Evolutionary conservation across 2,329 filamentous ascomycete genomes (phyloP).

Genomic region (Davidsoniella eucalypti): DNA sequence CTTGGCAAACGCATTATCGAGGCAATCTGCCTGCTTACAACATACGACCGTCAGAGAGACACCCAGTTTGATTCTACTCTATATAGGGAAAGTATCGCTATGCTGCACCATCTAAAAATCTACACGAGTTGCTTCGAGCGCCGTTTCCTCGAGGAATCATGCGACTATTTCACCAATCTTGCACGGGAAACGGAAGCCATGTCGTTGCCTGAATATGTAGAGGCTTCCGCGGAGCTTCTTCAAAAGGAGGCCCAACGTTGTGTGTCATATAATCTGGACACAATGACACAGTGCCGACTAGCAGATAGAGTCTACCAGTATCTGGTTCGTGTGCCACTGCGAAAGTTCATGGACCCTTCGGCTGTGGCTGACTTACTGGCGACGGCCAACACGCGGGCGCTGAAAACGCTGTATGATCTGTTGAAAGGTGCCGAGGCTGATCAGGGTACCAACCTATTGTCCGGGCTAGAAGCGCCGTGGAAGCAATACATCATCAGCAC

Average conservation of each 20-base stretch:
- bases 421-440: constrained; percentile 29
- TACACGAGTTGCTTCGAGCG: constrained; percentile 72
- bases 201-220: constrained; percentile 60
- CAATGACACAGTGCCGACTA: constrained; percentile 62
- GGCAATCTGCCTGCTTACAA: constrained; percentile 58
- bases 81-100: constrained; percentile 60
- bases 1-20: constrained; percentile 19
- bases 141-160: constrained; percentile 50
- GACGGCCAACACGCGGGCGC: constrained; percentile 48
- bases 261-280: constrained; percentile 66
- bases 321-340: constrained; percentile 52
- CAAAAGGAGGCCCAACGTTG: constrained; percentile 58
- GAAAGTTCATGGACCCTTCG: constrained; percentile 45
- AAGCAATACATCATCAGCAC: constrained; percentile 60
- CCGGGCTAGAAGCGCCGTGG: constrained; percentile 56
- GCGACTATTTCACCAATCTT: constrained; percentile 52
- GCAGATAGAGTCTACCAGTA: constrained; percentile 56
- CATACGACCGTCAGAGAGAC: constrained; percentile 48
- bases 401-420: constrained; percentile 64
- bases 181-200: constrained; percentile 47
- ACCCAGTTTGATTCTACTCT: constrained; percentile 42
- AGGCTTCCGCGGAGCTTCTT: constrained; percentile 51
- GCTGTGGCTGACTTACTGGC: constrained; percentile 60
- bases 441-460: constrained; percentile 48
- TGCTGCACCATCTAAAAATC: constrained; percentile 71